phyloP scores from a whole-genome alignment of 441 rosid species.

The Kokia cookei region DNA sequence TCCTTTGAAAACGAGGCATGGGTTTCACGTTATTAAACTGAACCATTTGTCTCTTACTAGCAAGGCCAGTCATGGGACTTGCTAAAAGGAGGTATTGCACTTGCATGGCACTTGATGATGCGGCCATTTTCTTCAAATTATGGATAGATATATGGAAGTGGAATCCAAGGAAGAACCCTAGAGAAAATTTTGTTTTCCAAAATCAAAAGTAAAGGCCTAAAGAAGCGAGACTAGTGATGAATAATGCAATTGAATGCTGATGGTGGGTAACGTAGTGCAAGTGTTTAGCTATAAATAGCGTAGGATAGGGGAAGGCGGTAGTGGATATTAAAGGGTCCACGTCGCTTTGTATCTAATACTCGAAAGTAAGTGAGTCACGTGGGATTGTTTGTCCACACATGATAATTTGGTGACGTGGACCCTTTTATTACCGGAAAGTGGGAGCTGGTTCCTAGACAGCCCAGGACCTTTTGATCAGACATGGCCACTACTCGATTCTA shows the following conservation, averaged over 20 bases:
- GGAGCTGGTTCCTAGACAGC: background rate
- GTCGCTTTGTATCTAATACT: background rate
- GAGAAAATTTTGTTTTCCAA: background rate
- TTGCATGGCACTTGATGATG: conserved; percentile 24
- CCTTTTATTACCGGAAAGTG: background rate
- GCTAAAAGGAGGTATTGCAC: conserved; percentile 35
- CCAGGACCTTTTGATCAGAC: background rate
- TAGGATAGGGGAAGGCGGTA: background rate
- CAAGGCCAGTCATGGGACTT: conserved; percentile 13
- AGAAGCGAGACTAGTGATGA: background rate
- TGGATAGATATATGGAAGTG: too few relatives aligned
- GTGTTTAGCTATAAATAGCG: background rate
- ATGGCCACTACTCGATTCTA: background rate
- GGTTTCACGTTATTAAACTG: conserved; percentile 8
- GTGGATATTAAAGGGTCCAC: conserved; percentile 32
- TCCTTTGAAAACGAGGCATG: conserved; percentile 16
- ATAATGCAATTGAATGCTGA: background rate
- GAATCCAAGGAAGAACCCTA: background rate
- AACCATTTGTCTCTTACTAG: conserved; percentile 8
- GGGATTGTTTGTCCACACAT: conserved; percentile 22
- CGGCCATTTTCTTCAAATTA: conserved; percentile 30
- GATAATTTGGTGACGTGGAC: conserved; percentile 24
- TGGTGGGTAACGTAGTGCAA: too few relatives aligned
- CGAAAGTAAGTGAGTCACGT: conserved; percentile 15
- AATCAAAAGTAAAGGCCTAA: background rate